Percentiles rank a stretch among this genome's conserved stretches.
phyloP scores from a whole-genome alignment of 768 basidiomycete species.

The Lactarius evosmus region DNA sequence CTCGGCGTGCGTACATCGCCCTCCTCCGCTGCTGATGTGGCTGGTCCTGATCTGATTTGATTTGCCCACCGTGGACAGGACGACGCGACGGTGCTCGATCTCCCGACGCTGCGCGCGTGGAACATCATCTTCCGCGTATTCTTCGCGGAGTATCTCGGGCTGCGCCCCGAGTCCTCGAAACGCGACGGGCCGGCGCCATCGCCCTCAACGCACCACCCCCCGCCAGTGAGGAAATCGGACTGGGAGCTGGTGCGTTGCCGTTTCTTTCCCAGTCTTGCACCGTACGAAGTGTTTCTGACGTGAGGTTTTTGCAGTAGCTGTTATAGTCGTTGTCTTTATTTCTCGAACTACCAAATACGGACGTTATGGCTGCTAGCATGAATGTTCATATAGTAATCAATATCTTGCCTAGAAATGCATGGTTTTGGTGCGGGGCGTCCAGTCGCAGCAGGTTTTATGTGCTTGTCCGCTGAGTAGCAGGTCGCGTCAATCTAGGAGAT shows the following conservation, averaged over 20 bases:
- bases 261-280: background rate
- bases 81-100: slow-evolving; percentile 80
- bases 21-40: slow-evolving; percentile 1
- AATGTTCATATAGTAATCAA: background rate
- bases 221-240: slow-evolving; percentile 22
- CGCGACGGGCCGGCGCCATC: slow-evolving; percentile 13
- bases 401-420: background rate
- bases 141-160: slow-evolving; percentile 82
- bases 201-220: background rate
- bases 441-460: background rate
- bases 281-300: background rate
- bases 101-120: slow-evolving; percentile 87
- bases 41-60: too few relatives aligned
- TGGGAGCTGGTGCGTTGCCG: slow-evolving; percentile 13
- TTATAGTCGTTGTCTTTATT: background rate
- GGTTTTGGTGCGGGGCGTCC: background rate
- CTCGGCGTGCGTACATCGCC: slow-evolving; percentile 48
- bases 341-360: background rate
- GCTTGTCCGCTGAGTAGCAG: background rate
- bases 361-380: background rate
- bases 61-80: slow-evolving; percentile 63
- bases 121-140: slow-evolving; percentile 85
- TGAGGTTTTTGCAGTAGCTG: slow-evolving; percentile 7
- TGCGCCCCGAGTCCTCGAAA: slow-evolving; percentile 45
- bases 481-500: too few relatives aligned